These are phyloP conservation scores for Sporisorium iseilematis-ciliati DNA, from an alignment of 1,284 basidiomycete species.

Conservation along the genomic window DNA sequence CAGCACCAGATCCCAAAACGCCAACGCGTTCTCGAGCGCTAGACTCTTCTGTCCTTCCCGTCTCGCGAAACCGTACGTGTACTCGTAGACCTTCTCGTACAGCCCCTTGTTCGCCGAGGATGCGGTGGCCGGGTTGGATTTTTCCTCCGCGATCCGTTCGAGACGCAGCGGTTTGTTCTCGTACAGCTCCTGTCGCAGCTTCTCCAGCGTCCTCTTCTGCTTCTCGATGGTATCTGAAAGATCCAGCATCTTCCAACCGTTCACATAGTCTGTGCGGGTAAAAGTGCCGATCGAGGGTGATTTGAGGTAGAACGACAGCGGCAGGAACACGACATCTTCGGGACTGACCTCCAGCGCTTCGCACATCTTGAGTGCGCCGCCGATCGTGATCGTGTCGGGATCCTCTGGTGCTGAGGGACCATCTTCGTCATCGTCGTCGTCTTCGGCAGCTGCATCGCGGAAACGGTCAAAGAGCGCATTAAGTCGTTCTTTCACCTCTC, in stretches of 20 bases:
- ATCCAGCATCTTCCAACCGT: constrained; percentile 64
- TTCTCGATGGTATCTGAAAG: constrained; percentile 54
- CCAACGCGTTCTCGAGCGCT: constrained; percentile 80
- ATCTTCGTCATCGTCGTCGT: constrained; percentile 23
- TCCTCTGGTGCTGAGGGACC: constrained; percentile 41
- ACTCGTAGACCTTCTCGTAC: constrained; percentile 87
- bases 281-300: constrained; percentile 64
- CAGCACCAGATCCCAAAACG: constrained; percentile 86
- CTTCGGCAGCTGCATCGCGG: constrained; percentile 23
- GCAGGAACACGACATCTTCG: constrained; percentile 63
- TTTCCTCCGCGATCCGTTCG: constrained; percentile 47
- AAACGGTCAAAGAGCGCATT: constrained; percentile 79
- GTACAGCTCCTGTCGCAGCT: constrained; percentile 53
- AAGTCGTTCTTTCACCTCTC: constrained; percentile 71
- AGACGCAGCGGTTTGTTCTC: constrained; percentile 51
- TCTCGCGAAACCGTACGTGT: constrained; percentile 87
- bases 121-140: constrained; percentile 35
- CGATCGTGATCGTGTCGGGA: constrained; percentile 57
- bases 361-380: constrained; percentile 62
- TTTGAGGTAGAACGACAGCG: constrained; percentile 66
- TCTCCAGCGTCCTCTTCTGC: constrained; percentile 51
- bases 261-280: constrained; percentile 53
- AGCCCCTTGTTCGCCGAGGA: constrained; percentile 50
- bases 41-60: constrained; percentile 76
- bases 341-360: constrained; percentile 59